phyloP scores from a whole-genome alignment of 2,329 filamentous ascomycete genomes.

The Alternaria sp. region DNA sequence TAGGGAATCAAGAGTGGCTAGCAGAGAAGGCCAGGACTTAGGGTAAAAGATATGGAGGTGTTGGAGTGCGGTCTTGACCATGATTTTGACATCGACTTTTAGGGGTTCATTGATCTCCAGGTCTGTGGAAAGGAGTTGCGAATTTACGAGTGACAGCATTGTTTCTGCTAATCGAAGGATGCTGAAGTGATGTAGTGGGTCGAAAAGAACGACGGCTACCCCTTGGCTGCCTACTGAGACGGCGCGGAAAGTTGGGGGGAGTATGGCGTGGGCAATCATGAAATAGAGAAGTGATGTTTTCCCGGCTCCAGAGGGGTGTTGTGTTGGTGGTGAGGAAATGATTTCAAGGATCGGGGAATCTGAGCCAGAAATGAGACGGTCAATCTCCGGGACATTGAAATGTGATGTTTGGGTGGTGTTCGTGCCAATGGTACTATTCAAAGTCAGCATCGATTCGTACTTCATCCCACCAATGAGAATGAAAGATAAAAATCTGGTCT shows the following conservation, averaged over 20 bases:
- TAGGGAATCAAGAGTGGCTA: conserved; percentile 59
- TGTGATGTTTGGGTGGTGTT: conserved; percentile 1
- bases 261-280: conserved; percentile 59
- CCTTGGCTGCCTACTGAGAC: conserved; percentile 53
- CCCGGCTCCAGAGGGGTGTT: conserved; percentile 57
- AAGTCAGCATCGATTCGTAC: not conserved
- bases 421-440: not conserved
- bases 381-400: conserved; percentile 58
- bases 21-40: conserved; percentile 59
- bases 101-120: not conserved
- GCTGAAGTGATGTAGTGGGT: conserved; percentile 64
- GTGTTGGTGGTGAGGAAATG: conserved; percentile 53
- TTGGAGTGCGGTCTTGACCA: conserved; percentile 54
- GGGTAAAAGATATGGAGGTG: conserved; percentile 69
- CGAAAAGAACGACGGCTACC: conserved; percentile 61
- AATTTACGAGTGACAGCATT: conserved; percentile 34
- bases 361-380: conserved; percentile 45
- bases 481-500: not conserved
- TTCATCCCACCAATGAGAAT: not conserved
- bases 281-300: conserved; percentile 69
- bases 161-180: conserved; percentile 56
- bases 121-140: not conserved
- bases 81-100: conserved; percentile 22
- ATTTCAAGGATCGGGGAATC: conserved; percentile 59
- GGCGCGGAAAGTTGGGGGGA: conserved; percentile 51